Base-by-base conservation (phyloP, 257 asterid species). In the Striga asiatica region DNA sequence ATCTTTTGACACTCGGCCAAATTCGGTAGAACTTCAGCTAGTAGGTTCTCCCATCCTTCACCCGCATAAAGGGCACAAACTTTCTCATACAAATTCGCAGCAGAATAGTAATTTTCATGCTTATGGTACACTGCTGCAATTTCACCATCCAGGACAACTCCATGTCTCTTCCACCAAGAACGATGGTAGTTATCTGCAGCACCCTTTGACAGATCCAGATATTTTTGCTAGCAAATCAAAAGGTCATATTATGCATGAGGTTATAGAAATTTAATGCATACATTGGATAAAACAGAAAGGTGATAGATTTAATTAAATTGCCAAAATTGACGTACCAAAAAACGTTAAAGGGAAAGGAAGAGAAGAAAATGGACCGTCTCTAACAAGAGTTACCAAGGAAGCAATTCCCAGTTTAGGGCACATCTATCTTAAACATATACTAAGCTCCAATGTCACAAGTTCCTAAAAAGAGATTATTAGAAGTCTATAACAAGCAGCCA, bases 131-230 rank as follows among this genome's bases (percentile, higher is more conserved):
- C 78, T 37, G 94, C 89, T 58, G 98, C 98, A 67, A 92, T 84
- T 79, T 92, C 98, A 46, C 98, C 98, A 65, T 92, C 98, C 68
- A 92, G 97, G 66, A 92, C 89, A 61, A 92, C 98, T 53, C 98
- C 98, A 65, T 92, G 98, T 66, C 97, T 88, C 87, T 92, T 92
- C 98, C 98, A 92, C 98, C 97, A 92, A 8, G 98, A 92, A 24
- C 65, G 81, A 61, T 92, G 98, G 71, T 92, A 92, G 67, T 82
- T 84, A 65, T 88, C 75, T 67, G 98, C 98, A 68, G 97, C 98
- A 64, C 98, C 95, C 80, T 92, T 88, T 58, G 95, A 75, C 58
- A 92, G 81, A 64, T 92, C 95, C 67, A 92, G 69, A 72, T 88
- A 88, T 58, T 88, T 88, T 83, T 88, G 69, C 98, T 92, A 77